Conservation (phyloP, 257 asterid species). For the Petunia secreta region DNA sequence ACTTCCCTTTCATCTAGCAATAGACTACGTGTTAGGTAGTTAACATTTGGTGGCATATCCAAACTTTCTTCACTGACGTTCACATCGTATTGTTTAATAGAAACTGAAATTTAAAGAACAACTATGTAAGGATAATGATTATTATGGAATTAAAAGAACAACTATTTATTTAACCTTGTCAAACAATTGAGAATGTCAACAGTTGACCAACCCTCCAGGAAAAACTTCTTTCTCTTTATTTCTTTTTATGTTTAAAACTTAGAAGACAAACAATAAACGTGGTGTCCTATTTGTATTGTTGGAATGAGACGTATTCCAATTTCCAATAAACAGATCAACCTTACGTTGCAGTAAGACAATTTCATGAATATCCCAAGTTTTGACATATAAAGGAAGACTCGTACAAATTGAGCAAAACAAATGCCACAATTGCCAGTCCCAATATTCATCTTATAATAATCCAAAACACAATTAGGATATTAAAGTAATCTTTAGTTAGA, state of each 20-base stretch:
- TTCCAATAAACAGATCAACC: background rate
- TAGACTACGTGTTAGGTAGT: background rate
- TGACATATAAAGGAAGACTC: background rate
- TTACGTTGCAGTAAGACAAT: background rate
- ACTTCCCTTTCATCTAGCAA: too few species aligned
- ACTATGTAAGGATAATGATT: background rate
- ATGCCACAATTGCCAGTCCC: background rate
- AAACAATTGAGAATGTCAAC: background rate
- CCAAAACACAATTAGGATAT: background rate
- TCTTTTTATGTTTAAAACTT: background rate
- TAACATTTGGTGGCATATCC: background rate
- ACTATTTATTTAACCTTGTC: background rate
- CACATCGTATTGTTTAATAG: background rate
- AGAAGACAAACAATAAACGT: background rate
- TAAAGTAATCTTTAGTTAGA: background rate
- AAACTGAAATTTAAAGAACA: background rate
- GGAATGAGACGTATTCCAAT: background rate
- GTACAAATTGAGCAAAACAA: background rate
- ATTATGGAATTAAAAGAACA: background rate
- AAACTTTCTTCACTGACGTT: background rate
- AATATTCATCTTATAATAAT: too few species aligned
- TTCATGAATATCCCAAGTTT: conserved; percentile 7
- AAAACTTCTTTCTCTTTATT: background rate
- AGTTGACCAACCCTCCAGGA: conserved; percentile 16
- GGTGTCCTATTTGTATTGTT: background rate